Percentiles rank a stretch among this genome's conserved stretches.
Evolutionary conservation across 441 rosid species (phyloP).

Genomic region (Croton setiger): DNA sequence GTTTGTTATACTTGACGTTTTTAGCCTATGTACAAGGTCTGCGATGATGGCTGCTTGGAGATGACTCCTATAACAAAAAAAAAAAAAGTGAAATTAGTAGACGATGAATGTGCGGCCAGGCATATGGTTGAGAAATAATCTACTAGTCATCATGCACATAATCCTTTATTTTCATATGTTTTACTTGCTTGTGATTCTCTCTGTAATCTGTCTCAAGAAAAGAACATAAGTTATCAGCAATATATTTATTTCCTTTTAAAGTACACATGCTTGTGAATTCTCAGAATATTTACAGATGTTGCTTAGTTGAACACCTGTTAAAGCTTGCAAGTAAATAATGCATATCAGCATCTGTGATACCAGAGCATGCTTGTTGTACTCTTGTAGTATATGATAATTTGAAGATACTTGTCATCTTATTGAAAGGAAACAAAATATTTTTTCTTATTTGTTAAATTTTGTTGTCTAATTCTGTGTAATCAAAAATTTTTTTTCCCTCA

Average conservation of each 20-base stretch:
- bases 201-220: too few relatives aligned
- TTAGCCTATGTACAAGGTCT: neutral
- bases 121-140: neutral
- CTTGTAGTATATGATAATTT: neutral
- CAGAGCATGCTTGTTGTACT: neutral
- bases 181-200: neutral
- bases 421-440: neutral
- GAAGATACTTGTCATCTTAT: neutral
- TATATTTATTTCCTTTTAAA: neutral
- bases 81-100: too few relatives aligned
- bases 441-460: constrained; percentile 4
- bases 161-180: neutral
- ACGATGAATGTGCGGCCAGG: neutral
- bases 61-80: neutral
- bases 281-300: neutral
- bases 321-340: neutral
- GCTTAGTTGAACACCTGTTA: neutral
- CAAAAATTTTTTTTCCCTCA: neutral
- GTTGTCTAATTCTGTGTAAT: neutral
- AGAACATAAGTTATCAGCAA: neutral
- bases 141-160: neutral
- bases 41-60: neutral
- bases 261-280: neutral
- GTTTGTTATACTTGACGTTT: neutral
- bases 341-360: neutral